A percentile compares a stretch with the other conserved stretches of the same genome.
Evolutionary conservation across 352 stramenopile species (phyloP).

Genomic region (Halophytophthora polymorphica): DNA sequence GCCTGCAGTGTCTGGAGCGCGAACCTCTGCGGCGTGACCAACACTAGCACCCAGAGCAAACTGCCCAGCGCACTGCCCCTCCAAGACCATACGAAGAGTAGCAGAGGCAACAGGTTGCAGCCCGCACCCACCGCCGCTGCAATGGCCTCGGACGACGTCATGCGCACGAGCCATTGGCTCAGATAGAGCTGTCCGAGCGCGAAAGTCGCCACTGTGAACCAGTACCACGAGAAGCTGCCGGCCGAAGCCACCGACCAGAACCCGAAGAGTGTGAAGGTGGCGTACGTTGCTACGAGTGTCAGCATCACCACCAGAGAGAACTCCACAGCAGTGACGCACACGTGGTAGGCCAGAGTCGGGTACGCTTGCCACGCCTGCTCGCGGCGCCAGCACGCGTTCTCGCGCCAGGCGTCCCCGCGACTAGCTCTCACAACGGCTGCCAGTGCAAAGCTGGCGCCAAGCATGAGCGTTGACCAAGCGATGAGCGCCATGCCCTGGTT

Average conservation of each 20-base stretch:
- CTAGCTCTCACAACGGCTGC: constrained; percentile 7
- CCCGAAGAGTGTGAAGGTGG: constrained; percentile 15
- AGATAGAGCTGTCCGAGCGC: constrained; percentile 20
- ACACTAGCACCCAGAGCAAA: constrained; percentile 12
- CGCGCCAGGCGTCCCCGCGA: constrained; percentile 12
- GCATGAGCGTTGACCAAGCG: constrained; percentile 20
- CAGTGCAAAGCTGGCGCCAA: constrained; percentile 12
- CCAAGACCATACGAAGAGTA: constrained; percentile 17
- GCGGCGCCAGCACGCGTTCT: constrained; percentile 20
- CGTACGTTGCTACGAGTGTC: constrained; percentile 12
- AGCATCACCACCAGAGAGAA: constrained; percentile 8
- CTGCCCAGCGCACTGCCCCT: constrained; percentile 10
- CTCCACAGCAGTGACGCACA: constrained; percentile 16
- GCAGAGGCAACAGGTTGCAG: constrained; percentile 24
- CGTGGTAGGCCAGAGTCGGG: constrained; percentile 15
- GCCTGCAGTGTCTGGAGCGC: constrained; percentile 20
- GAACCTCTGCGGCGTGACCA: constrained; percentile 20
- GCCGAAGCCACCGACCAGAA: constrained; percentile 18
- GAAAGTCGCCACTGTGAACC: constrained; percentile 20
- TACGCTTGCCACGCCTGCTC: constrained; percentile 25
- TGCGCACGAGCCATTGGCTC: constrained; percentile 22
- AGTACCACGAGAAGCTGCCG: constrained; percentile 20
- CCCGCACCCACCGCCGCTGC: constrained; percentile 9
- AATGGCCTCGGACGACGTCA: constrained; percentile 6
- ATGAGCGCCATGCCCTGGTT: constrained; percentile 23